Evolutionary conservation across 352 stramenopile genomes (phyloP), one percentile per base, ranked within the genome.

Genomic region (Phytophthora nicotianae): DNA sequence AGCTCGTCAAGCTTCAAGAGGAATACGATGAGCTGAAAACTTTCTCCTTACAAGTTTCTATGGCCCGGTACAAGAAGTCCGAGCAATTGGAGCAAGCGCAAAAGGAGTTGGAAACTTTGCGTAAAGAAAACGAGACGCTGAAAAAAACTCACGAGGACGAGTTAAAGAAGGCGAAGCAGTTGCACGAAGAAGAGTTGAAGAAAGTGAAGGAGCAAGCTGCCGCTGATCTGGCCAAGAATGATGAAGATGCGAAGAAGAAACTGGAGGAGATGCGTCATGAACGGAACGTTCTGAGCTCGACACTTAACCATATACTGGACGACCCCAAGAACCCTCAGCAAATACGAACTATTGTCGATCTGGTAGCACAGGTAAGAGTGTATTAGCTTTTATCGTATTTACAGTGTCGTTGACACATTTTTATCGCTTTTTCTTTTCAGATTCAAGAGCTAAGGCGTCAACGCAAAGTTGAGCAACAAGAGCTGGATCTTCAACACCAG

Each of bases 341-440:
- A 66, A 49, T 66, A 27, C 52, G 54, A 16, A 52, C 16, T 20
- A 24, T 70, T 11, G 38, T 45, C 13, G 68, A 72, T 4, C 50
- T 75, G 21, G 21, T 63, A 3, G 40, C 41, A 10, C 50, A 60
- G 63, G 68, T 76, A 61, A 16, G n/a, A n/a, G n/a, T n/a, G 0
- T 62, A 4, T 48, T 5, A 4, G 14, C 20, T 46, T 16, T 47
- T 50, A 13, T 8, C 7, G 5, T 33, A 16, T 16, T 20, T 17
- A 13, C 11, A n/a, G n/a, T n/a, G n/a, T n/a, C n/a, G n/a, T n/a
- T n/a, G n/a, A n/a, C n/a, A n/a, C n/a, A n/a, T 29, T 27, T 19
- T 55, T 9, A n/a, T 51, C 27, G 0, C 23, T 62, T 11, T 49
- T 50, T 17, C 11, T 54, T 14, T 21, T 50, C 16, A 75, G 62